These are phyloP conservation scores for Amphirosellinia nigrospora DNA, from an alignment of 495 filamentous ascomycete genomes.

Conservation along the genomic window DNA sequence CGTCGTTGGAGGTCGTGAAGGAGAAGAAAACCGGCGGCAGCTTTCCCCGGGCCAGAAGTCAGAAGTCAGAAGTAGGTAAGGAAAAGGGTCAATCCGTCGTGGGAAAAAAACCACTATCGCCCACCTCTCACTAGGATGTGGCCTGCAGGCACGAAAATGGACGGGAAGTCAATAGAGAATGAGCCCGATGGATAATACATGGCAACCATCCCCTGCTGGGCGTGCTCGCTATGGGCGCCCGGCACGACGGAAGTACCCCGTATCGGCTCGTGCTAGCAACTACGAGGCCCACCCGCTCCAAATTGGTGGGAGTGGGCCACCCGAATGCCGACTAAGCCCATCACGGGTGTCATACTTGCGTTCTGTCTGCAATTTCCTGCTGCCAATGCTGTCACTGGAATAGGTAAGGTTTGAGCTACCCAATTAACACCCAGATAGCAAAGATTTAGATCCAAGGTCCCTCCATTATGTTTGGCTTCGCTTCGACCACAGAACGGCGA, in stretches of 20 bases:
- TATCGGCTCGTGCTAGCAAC: background rate
- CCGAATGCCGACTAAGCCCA: slow-evolving; percentile 16
- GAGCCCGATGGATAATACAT: slow-evolving; percentile 20
- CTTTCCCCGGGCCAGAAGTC: slow-evolving; percentile 22
- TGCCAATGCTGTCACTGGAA: background rate
- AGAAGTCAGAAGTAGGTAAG: too few relatives aligned
- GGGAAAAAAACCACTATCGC: slow-evolving; percentile 22
- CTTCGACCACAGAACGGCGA: background rate
- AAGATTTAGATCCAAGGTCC: background rate
- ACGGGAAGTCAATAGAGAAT: background rate
- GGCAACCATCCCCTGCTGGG: background rate
- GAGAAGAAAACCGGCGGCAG: slow-evolving; percentile 20
- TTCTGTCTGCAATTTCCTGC: slow-evolving; percentile 16
- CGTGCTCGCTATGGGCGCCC: background rate
- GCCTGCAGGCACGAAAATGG: slow-evolving; percentile 14
- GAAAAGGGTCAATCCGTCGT: slow-evolving; percentile 29
- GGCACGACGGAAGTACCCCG: background rate
- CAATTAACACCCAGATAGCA: slow-evolving; percentile 14
- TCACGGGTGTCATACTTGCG: slow-evolving; percentile 25
- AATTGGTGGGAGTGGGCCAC: slow-evolving; percentile 24
- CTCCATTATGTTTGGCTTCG: background rate
- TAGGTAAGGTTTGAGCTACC: background rate
- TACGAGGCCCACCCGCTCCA: slow-evolving; percentile 20
- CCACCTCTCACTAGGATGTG: slow-evolving; percentile 19
- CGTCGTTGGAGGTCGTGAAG: slow-evolving; percentile 30